Conservation (phyloP, 768 basidiomycete species). For the Tephrocybe sp. region DNA sequence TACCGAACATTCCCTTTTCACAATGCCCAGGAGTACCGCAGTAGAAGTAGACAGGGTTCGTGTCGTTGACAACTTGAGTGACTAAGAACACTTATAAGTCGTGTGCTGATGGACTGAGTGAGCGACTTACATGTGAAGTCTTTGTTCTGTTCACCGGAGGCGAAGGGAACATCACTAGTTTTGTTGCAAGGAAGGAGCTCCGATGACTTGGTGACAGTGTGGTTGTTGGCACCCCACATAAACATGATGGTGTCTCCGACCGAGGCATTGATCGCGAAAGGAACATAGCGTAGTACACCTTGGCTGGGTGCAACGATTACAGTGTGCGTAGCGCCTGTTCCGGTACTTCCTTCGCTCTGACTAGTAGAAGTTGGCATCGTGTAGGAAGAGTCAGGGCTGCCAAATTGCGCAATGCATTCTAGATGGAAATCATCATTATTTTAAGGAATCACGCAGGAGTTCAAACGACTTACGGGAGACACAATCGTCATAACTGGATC, state of each 20-base stretch:
- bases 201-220: constrained; percentile 83
- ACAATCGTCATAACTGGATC: constrained; percentile 60
- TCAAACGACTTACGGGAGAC: constrained; percentile 56
- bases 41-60: constrained; percentile 71
- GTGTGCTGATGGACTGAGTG: neutral
- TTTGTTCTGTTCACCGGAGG: constrained; percentile 62
- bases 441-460: neutral
- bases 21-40: constrained; percentile 72
- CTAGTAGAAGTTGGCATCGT: constrained; percentile 29
- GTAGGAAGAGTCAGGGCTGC: constrained; percentile 32
- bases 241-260: constrained; percentile 76
- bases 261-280: constrained; percentile 72
- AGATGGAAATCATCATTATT: constrained; percentile 1
- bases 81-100: constrained; percentile 33
- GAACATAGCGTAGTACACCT: constrained; percentile 73
- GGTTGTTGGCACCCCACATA: constrained; percentile 75
- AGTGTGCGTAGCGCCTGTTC: constrained; percentile 63
- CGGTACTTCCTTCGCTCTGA: constrained; percentile 30
- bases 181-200: constrained; percentile 71
- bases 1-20: constrained; percentile 83
- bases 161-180: constrained; percentile 53
- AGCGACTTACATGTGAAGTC: constrained; percentile 55
- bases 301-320: constrained; percentile 76
- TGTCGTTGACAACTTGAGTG: constrained; percentile 70
- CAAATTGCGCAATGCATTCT: constrained; percentile 71